A percentile compares a stretch with the other conserved stretches of the same genome.
Evolutionary conservation across 208 protist genomes (phyloP).

Genomic region (Trypanosomatidae sp.): DNA sequence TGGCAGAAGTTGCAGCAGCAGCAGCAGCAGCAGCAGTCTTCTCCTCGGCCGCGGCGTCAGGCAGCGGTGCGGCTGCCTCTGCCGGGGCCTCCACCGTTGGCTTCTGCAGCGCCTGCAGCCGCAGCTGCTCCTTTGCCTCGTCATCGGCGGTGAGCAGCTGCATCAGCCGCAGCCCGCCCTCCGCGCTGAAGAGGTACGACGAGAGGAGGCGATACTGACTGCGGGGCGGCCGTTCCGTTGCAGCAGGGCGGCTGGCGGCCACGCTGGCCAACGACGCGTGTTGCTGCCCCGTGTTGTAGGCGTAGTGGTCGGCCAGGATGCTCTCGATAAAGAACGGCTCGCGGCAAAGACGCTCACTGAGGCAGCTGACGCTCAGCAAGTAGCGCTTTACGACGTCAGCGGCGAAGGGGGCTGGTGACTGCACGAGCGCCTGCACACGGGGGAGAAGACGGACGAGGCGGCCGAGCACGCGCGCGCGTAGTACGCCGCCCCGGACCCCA

Average conservation of each 20-base stretch:
- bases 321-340: constrained; percentile 36
- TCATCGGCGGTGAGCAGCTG: constrained; percentile 29
- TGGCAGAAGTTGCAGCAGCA: background rate
- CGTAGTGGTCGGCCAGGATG: constrained; percentile 43
- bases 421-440: constrained; percentile 3
- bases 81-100: constrained; percentile 19
- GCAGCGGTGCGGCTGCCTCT: background rate
- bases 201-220: constrained; percentile 33
- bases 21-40: background rate
- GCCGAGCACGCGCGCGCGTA: constrained; percentile 27
- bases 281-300: constrained; percentile 21
- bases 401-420: background rate
- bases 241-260: too few relatives aligned
- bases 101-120: constrained; percentile 18
- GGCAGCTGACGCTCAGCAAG: constrained; percentile 35
- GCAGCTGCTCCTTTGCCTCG: constrained; percentile 17
- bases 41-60: background rate
- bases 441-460: constrained; percentile 40
- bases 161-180: constrained; percentile 64
- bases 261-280: too few relatives aligned
- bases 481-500: constrained; percentile 15
- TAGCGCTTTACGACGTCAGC: constrained; percentile 30
- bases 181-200: constrained; percentile 66
- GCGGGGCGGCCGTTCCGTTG: too few relatives aligned
- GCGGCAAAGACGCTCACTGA: constrained; percentile 39